Conservation (phyloP, 306 rosid species). For the Quercus mongolica region DNA sequence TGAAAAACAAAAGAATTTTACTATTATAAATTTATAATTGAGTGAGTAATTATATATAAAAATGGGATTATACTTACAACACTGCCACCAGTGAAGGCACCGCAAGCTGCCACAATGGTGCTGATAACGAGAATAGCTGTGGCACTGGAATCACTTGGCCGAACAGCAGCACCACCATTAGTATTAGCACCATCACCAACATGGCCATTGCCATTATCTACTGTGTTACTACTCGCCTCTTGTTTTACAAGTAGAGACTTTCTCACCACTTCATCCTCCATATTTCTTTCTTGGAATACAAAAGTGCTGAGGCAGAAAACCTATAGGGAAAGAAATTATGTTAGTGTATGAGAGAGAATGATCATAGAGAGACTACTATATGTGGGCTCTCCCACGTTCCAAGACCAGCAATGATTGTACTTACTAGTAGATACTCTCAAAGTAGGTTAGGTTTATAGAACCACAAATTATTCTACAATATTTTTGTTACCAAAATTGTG, state of each 20-base stretch:
- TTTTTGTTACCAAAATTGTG: too few relatives aligned
- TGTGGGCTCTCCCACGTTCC: too few relatives aligned
- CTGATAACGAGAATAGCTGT: neutral
- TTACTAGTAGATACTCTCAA: too few relatives aligned
- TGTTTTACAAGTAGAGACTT: neutral
- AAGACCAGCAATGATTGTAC: too few relatives aligned
- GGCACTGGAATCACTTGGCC: neutral
- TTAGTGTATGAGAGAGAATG: too few relatives aligned
- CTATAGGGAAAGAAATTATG: too few relatives aligned
- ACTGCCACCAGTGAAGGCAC: neutral
- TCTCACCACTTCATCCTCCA: neutral
- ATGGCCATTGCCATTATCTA: neutral
- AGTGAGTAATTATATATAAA: too few relatives aligned
- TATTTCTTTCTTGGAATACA: neutral
- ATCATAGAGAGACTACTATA: too few relatives aligned
- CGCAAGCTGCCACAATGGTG: neutral
- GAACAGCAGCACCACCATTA: neutral
- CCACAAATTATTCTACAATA: too few relatives aligned
- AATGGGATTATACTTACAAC: neutral
- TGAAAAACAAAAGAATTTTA: too few relatives aligned
- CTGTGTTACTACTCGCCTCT: neutral
- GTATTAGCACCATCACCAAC: neutral
- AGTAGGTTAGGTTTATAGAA: fast-evolving
- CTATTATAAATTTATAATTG: too few relatives aligned
- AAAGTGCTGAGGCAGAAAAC: neutral